Conservation (phyloP, 116 monocot species). For the Iris pallida region DNA sequence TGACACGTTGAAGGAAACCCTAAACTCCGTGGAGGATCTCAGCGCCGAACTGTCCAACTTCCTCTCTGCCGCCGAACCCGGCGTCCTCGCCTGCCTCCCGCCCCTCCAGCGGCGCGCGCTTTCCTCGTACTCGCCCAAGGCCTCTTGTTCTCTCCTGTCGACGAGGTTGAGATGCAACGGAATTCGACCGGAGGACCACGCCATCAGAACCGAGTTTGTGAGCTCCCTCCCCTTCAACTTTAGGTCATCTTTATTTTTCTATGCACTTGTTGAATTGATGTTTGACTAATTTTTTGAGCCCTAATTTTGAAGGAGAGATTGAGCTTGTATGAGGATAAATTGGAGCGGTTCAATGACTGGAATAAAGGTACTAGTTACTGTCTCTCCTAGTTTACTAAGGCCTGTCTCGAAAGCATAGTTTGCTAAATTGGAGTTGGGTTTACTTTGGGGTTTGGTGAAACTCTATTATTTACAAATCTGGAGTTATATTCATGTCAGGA, state of each 20-base stretch:
- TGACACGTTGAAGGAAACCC: constrained; percentile 38
- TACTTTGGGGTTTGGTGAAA: no score
- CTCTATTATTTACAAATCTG: no score
- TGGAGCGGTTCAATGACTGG: constrained; percentile 51
- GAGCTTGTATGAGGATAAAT: constrained; percentile 65
- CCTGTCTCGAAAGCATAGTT: no score
- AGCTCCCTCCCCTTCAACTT: constrained; percentile 10
- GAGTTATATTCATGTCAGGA: no score
- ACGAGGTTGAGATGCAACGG: constrained; percentile 77
- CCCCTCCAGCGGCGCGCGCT: constrained; percentile 74
- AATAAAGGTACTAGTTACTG: constrained; percentile 36
- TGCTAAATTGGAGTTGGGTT: no score
- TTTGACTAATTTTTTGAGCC: not conserved
- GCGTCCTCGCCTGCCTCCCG: constrained; percentile 65
- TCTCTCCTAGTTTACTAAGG: not conserved
- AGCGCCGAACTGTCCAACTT: constrained; percentile 37
- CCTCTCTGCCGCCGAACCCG: constrained; percentile 59
- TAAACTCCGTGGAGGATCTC: constrained; percentile 33
- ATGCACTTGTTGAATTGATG: not conserved
- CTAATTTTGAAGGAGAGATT: constrained; percentile 64
- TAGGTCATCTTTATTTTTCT: not conserved
- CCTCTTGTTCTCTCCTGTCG: constrained; percentile 57
- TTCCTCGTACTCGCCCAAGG: constrained; percentile 63
- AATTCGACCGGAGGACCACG: constrained; percentile 56
- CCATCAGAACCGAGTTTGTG: constrained; percentile 71